phyloP scores from a whole-genome alignment of 2,329 filamentous ascomycete species.

The Hymenoscyphus salicellus region DNA sequence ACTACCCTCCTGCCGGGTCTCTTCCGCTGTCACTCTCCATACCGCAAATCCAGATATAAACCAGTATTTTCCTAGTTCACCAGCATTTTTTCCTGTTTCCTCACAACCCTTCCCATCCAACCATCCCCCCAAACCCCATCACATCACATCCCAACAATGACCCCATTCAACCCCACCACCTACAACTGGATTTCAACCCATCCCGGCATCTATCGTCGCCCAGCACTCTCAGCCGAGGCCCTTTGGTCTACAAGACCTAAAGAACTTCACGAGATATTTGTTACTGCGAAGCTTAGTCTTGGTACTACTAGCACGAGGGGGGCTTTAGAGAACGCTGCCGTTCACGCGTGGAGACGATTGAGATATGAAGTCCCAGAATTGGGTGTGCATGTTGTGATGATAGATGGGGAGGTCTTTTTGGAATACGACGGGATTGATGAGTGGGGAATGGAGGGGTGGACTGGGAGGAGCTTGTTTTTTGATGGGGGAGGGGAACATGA shows the following conservation, averaged over 20 bases:
- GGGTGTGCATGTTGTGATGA: not conserved
- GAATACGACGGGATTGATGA: slow-evolving; percentile 12
- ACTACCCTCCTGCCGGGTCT: not conserved
- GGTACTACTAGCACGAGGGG: not conserved
- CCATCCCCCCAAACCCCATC: not conserved
- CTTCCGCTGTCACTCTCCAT: not conserved
- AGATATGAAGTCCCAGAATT: slow-evolving; percentile 23
- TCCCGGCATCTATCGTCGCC: slow-evolving; percentile 17
- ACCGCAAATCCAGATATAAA: not conserved
- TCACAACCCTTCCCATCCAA: not conserved
- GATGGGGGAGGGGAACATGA: not conserved
- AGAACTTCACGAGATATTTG: slow-evolving; percentile 20
- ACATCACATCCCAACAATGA: not conserved
- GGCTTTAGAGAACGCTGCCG: slow-evolving; percentile 6
- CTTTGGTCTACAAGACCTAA: slow-evolving; percentile 22
- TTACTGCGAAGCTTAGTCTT: slow-evolving; percentile 11
- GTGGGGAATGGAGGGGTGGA: slow-evolving; percentile 13
- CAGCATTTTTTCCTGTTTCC: no score
- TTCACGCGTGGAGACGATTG: slow-evolving; percentile 18
- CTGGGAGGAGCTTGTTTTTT: slow-evolving; percentile 11
- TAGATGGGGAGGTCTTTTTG: slow-evolving; percentile 17
- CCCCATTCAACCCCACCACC: not conserved
- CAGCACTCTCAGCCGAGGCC: slow-evolving; percentile 19
- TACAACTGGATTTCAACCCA: slow-evolving; percentile 17
- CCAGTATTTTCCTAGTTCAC: not conserved